phyloP scores from a whole-genome alignment of 352 stramenopile genomes.

The Saprolegnia parasitica region DNA sequence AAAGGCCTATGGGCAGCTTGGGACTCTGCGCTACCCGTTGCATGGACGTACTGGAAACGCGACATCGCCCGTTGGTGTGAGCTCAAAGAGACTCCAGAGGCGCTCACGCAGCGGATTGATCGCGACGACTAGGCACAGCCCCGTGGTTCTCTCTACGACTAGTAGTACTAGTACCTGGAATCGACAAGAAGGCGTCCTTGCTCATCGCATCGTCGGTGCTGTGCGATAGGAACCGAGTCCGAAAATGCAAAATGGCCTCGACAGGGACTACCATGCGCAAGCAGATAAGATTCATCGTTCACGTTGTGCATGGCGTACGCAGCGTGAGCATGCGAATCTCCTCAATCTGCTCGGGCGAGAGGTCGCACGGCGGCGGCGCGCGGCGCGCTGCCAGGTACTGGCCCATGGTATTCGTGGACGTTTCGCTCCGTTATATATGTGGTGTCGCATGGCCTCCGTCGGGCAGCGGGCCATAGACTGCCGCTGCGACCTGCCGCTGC shows the following conservation, averaged over 20 bases:
- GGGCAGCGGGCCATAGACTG: no score
- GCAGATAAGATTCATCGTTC: not conserved
- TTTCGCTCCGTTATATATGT: no score
- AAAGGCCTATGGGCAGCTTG: constrained; percentile 5
- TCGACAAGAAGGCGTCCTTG: constrained; percentile 25
- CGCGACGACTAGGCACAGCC: constrained; percentile 9
- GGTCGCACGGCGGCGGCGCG: constrained; percentile 6
- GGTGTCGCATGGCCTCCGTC: no score
- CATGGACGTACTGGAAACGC: constrained; percentile 4
- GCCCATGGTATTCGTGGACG: not conserved
- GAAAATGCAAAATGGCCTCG: constrained; percentile 13
- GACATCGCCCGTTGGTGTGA: not conserved
- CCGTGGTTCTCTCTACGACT: not conserved
- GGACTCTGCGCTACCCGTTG: not conserved
- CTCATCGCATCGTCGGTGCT: constrained; percentile 21
- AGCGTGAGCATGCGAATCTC: constrained; percentile 27
- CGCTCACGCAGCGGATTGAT: constrained; percentile 19
- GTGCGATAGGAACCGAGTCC: not conserved
- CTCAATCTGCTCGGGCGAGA: constrained; percentile 19
- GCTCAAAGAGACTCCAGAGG: constrained; percentile 22
- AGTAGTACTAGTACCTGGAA: constrained; percentile 8
- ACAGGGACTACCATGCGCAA: constrained; percentile 22
- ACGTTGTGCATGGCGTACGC: not conserved
- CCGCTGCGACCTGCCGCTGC: no score
- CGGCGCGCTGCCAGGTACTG: not conserved